Percentiles rank a stretch among this genome's conserved stretches.
These are phyloP conservation scores for Thymus mandschuricus DNA, from an alignment of 257 asterid species.

Conservation along the genomic window DNA sequence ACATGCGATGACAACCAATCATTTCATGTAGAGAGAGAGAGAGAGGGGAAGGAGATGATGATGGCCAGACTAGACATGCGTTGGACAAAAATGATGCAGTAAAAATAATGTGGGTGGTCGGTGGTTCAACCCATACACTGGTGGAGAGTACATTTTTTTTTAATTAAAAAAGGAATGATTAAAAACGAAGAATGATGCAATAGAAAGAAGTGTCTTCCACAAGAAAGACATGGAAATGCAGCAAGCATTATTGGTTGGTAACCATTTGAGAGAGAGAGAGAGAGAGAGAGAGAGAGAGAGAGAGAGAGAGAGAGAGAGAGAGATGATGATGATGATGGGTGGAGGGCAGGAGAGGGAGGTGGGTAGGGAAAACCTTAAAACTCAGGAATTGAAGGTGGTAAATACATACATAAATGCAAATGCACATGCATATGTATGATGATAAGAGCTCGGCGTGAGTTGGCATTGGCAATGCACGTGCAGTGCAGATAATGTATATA, in stretches of 20 bases:
- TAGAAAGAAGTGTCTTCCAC: conserved; percentile 24
- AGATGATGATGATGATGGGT: conserved; percentile 27
- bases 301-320: conserved; percentile 16
- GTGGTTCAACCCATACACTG: conserved; percentile 9
- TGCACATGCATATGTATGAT: conserved; percentile 13
- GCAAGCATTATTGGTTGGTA: conserved; percentile 16
- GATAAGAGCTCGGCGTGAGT: conserved; percentile 34
- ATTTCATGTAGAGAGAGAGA: background rate
- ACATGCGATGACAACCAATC: background rate
- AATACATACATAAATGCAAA: background rate
- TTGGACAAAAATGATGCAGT: background rate
- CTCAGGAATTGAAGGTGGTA: background rate
- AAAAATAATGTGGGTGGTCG: conserved; percentile 21
- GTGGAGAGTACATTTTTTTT: conserved; percentile 3
- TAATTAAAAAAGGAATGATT: no score
- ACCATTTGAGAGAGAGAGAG: conserved; percentile 5
- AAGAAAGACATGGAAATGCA: conserved; percentile 25
- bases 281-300: conserved; percentile 15
- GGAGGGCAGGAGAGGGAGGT: conserved; percentile 21
- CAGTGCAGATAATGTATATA: conserved; percentile 37
- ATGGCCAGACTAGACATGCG: conserved; percentile 15
- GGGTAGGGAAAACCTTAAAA: conserved; percentile 22
- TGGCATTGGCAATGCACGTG: conserved; percentile 87
- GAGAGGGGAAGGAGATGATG: background rate
- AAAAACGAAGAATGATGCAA: conserved; percentile 28